Percentiles rank a stretch among this genome's conserved stretches.
Evolutionary conservation across 2,329 filamentous ascomycete species (phyloP).

Genomic region (Anisogramma anomala): DNA sequence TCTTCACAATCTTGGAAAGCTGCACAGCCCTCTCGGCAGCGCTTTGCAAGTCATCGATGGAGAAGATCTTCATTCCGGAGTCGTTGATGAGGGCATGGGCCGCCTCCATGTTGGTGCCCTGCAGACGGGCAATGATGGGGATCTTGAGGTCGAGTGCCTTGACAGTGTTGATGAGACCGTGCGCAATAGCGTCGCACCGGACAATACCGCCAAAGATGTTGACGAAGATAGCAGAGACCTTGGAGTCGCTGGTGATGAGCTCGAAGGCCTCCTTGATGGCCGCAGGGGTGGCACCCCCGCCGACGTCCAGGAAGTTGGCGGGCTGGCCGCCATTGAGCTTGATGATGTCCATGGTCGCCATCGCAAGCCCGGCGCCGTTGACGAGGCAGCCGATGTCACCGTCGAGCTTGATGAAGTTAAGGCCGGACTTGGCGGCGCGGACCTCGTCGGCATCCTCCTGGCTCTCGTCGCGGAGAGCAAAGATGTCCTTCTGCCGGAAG

Average conservation of each 20-base stretch:
- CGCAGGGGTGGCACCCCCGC: constrained; percentile 89
- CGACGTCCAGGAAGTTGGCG: constrained; percentile 98
- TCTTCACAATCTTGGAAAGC: constrained; percentile 98
- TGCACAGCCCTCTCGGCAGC: constrained; percentile 97
- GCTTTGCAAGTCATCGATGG: constrained; percentile 93
- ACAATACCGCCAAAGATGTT: constrained; percentile 99
- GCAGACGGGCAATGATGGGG: constrained; percentile 90
- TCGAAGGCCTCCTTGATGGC: constrained; percentile 97
- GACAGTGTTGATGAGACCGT: constrained; percentile 90
- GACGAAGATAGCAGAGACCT: constrained; percentile 98
- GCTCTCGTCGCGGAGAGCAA: constrained; percentile 81
- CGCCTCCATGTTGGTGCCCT: constrained; percentile 96
- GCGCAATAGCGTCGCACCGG: constrained; percentile 91
- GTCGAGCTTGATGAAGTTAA: constrained; percentile 99
- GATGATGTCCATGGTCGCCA: constrained; percentile 99
- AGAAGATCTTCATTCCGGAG: constrained; percentile 98
- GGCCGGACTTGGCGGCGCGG: constrained; percentile 81
- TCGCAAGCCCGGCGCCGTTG: constrained; percentile 97
- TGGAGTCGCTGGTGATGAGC: constrained; percentile 95
- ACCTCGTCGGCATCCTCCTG: constrained; percentile 98
- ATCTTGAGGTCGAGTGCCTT: constrained; percentile 91
- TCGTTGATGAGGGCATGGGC: constrained; percentile 92
- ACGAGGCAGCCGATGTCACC: constrained; percentile 98
- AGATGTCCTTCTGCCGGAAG: constrained; percentile 95
- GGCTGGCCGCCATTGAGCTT: constrained; percentile 95